Evolutionary conservation across 1,284 basidiomycete species (phyloP).

Genomic region (Ceratobasidium sp.): DNA sequence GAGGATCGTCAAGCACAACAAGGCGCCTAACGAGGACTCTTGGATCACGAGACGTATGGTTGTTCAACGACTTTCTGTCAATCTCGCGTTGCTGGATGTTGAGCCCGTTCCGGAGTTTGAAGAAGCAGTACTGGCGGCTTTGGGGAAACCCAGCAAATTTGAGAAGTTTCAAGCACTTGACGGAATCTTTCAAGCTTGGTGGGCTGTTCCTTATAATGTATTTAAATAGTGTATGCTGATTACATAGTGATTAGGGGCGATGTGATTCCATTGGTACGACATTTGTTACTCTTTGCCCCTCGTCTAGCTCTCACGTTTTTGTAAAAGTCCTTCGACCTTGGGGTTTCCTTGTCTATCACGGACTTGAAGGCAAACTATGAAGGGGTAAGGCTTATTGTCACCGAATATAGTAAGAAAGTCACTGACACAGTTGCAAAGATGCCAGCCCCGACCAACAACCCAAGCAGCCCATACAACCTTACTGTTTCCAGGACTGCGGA

Average conservation of each 20-base stretch:
- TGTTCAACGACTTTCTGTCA: background rate
- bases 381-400: background rate
- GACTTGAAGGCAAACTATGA: background rate
- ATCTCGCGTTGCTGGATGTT: background rate
- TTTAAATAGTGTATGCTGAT: background rate
- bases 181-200: conserved; percentile 9
- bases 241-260: conserved; percentile 2
- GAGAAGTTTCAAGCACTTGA: conserved; percentile 14
- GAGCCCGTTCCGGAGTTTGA: background rate
- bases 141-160: background rate
- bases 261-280: conserved; percentile 21
- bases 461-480: background rate
- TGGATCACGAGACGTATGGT: conserved; percentile 4
- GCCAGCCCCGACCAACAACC: background rate
- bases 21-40: background rate
- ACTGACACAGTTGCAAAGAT: background rate
- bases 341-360: conserved; percentile 6
- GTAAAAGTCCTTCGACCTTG: conserved; percentile 15
- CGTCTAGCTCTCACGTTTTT: background rate
- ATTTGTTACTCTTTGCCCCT: background rate
- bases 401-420: background rate
- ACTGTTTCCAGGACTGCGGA: background rate
- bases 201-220: background rate
- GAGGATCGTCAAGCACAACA: background rate
- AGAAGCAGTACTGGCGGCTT: background rate